Evolutionary conservation across 1,284 basidiomycete genomes (phyloP), one percentile per base, ranked within the genome.

Genomic region (Albatrellus sp.): DNA sequence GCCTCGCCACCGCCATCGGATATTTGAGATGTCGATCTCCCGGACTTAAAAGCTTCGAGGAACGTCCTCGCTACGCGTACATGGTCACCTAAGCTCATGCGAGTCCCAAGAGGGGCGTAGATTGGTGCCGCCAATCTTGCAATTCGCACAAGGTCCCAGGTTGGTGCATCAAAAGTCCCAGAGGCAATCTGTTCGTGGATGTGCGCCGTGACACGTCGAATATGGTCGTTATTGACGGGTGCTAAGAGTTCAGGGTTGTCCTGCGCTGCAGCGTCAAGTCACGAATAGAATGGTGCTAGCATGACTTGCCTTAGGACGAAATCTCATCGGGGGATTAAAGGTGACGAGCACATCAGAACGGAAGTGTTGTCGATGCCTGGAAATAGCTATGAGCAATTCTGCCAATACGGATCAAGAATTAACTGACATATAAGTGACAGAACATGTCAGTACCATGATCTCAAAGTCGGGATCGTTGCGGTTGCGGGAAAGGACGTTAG

Each of bases 271-370:
- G 16, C 33, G 40, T 48, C 36, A 47, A 34, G 36, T 16, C 13
- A 39, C 43, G 41, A 28, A 33, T 9, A 12, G 41, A 29, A n/a
- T 11, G 9, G 17, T 31, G n/a, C 37, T 47, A 29, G 32, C 16
- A 29, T 17, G 1, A 42, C 54, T 20, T 52, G 74, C 84, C 66
- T 77, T 75, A 3, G 80, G 76, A 5, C 67, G 68, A 52, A 87
- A 82, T 35, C 59, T 68, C 56, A 88, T 69, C 0, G 88, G 86
- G 10, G 73, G 67, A 54, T 90, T 81, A 58, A 87, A 91, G 0
- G 82, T 85, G 24, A 91, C 83, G 28, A 91, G 63, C 6, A 91
- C 85, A 53, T 90, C 88, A 6, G 84, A 87, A 24, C 88, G 77
- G 55, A 89, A 91, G 59, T 89, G 80, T 55, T 90, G 78, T 14